phyloP scores from a whole-genome alignment of 768 basidiomycete genomes.

The Psilocybe tampanensis region DNA sequence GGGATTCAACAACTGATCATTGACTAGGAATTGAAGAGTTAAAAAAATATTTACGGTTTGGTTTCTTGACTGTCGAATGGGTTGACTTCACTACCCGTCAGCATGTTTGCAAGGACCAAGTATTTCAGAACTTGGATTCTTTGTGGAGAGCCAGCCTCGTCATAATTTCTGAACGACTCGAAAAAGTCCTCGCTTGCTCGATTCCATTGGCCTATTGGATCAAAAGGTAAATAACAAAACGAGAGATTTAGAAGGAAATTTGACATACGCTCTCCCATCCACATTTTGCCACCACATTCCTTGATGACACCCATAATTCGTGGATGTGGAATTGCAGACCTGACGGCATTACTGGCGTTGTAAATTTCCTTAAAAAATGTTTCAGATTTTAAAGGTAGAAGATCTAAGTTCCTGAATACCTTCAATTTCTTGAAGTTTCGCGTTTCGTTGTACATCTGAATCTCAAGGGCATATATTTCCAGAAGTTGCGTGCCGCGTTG shows the following conservation, averaged over 20 bases:
- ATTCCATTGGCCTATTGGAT: constrained; percentile 84
- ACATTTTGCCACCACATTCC: constrained; percentile 99
- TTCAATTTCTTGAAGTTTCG: constrained; percentile 96
- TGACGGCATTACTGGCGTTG: constrained; percentile 89
- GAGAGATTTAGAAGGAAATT: background rate
- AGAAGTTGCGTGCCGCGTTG: constrained; percentile 93
- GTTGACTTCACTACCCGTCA: constrained; percentile 97
- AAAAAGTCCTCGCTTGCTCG: constrained; percentile 98
- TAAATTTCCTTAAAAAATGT: constrained; percentile 81
- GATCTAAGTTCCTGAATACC: constrained; percentile 37
- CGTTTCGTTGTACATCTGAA: constrained; percentile 99
- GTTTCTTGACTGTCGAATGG: constrained; percentile 99
- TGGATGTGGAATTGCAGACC: constrained; percentile 97
- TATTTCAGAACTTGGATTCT: constrained; percentile 98
- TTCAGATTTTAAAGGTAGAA: background rate
- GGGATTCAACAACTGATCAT: background rate
- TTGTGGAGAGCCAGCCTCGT: constrained; percentile 96
- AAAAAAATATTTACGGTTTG: constrained; percentile 75
- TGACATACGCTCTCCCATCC: constrained; percentile 95
- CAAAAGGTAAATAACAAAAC: background rate
- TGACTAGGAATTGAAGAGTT: background rate
- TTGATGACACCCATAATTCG: constrained; percentile 99
- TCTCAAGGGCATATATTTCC: constrained; percentile 97
- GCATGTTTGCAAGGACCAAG: constrained; percentile 96
- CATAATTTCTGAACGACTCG: constrained; percentile 98